A percentile compares a stretch with the other conserved stretches of the same genome.
These are phyloP conservation scores for Digitaria exilis DNA, from an alignment of 202 grass and related monocot species.

Conservation along the genomic window DNA sequence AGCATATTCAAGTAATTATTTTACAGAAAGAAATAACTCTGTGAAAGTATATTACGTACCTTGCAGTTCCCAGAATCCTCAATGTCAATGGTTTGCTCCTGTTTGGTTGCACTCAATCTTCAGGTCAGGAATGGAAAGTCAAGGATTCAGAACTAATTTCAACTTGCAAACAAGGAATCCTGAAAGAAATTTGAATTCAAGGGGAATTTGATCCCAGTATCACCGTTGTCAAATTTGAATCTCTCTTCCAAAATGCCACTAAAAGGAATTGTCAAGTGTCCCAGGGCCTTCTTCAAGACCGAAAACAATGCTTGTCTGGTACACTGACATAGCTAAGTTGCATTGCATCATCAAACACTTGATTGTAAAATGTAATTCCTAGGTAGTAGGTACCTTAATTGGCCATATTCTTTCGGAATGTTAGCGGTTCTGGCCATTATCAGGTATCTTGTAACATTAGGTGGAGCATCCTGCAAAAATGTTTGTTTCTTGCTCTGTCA, in stretches of 20 bases:
- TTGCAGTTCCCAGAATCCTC: constrained; percentile 51
- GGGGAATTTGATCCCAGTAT: constrained; percentile 16
- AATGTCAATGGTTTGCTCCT: constrained; percentile 58
- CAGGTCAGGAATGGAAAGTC: not conserved
- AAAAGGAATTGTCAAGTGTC: constrained; percentile 41
- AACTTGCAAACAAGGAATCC: not conserved
- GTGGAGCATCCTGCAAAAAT: constrained; percentile 51
- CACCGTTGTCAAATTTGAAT: constrained; percentile 54
- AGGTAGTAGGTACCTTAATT: constrained; percentile 59
- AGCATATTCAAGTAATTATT: not conserved
- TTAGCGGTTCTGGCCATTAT: constrained; percentile 53
- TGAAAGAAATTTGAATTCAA: not conserved
- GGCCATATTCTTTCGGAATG: constrained; percentile 42
- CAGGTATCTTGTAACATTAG: constrained; percentile 58
- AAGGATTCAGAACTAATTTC: constrained; percentile 14
- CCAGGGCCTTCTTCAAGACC: constrained; percentile 47
- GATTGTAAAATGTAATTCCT: not conserved
- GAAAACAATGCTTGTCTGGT: constrained; percentile 45
- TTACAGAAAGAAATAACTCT: not conserved
- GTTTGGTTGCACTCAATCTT: constrained; percentile 72
- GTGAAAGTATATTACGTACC: constrained; percentile 45
- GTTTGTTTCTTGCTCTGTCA: not conserved
- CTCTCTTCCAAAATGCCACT: constrained; percentile 40
- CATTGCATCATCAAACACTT: constrained; percentile 20
- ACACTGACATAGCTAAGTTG: constrained; percentile 8